phyloP scores from a whole-genome alignment of 805 yeast species.

The Hanseniaspora vineae region DNA sequence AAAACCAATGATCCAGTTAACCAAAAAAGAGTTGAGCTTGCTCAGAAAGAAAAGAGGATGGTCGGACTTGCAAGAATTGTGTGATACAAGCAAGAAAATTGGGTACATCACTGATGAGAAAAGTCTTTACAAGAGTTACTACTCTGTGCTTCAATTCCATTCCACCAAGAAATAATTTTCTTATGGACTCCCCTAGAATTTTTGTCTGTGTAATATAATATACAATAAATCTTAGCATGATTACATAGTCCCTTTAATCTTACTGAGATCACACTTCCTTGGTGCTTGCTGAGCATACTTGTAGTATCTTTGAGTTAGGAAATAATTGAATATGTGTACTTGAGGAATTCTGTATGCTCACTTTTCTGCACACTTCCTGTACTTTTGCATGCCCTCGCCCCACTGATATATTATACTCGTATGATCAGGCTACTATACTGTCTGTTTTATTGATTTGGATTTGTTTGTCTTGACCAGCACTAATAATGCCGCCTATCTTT shows the following conservation, averaged over 20 bases:
- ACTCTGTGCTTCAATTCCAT: conserved; percentile 41
- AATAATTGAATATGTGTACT: too few species aligned
- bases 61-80: conserved; percentile 26
- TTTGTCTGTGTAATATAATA: too few species aligned
- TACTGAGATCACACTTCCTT: too few species aligned
- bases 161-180: conserved; percentile 2
- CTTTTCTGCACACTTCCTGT: too few species aligned
- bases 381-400: too few species aligned
- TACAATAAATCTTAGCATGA: too few species aligned
- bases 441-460: conserved; percentile 61
- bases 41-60: conserved; percentile 53
- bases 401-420: conserved; percentile 1
- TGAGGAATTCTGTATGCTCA: too few species aligned
- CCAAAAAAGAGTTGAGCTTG: conserved; percentile 50
- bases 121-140: conserved; percentile 68
- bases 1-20: conserved; percentile 64
- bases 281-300: too few species aligned
- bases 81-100: conserved; percentile 21
- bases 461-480: conserved; percentile 92
- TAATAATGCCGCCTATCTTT: conserved; percentile 59
- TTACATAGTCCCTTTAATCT: too few species aligned
- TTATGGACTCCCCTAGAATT: neutral
- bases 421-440: conserved; percentile 17
- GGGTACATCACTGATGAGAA: conserved; percentile 48
- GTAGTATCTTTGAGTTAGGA: too few species aligned